Base-by-base conservation (phyloP, 331 rosid genomes). In the Phaseolus coccineus region DNA sequence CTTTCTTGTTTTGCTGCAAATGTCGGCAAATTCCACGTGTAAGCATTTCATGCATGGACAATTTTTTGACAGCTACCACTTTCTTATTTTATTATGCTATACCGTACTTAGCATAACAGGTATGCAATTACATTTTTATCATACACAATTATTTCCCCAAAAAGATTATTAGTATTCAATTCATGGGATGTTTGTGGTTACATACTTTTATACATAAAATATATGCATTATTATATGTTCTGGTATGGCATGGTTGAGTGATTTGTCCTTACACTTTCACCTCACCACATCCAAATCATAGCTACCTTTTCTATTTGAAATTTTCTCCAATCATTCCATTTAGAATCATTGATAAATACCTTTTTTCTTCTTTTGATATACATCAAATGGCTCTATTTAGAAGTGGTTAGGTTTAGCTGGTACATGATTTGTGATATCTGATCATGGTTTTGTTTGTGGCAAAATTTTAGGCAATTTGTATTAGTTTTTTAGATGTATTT, bases 11-110 rank as follows among this genome's bases (percentile, higher is more conserved):
- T 69, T 37, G n/a, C 72, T 44, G 65, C 40, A 52, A 69, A 77
- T 52, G 25, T 68, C 53, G n/a, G 77, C 73, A 77, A 57, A 51
- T 31, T 75, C 66, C 84, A 73, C 76, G 65, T 81, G 85, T 80
- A 42, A 62, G 74, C 70, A 72, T 35, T 52, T 67, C 53, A 67
- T 31, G 68, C 69, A 73, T 27, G 47, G 78, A 59, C 80, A 14
- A 53, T 56, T 46, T 83, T 55, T 55, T 55, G 50, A 73, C 74
- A 79, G 6, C 72, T 12, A 44, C 59, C 28, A 22, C 48, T 79
- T 69, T 68, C 6, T 12, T 77, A 24, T 16, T 63, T 77, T 59
- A 53, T 52, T 30, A 71, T 77, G 16, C 11, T 64, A 19, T 19
- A 63, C 53, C 50, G 16, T 31, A 15, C 75, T 64, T 66, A 31